A percentile compares a stretch with the other conserved stretches of the same genome.
phyloP scores from a whole-genome alignment of 2,329 filamentous ascomycete genomes.

The Fusarium kyushuense region DNA sequence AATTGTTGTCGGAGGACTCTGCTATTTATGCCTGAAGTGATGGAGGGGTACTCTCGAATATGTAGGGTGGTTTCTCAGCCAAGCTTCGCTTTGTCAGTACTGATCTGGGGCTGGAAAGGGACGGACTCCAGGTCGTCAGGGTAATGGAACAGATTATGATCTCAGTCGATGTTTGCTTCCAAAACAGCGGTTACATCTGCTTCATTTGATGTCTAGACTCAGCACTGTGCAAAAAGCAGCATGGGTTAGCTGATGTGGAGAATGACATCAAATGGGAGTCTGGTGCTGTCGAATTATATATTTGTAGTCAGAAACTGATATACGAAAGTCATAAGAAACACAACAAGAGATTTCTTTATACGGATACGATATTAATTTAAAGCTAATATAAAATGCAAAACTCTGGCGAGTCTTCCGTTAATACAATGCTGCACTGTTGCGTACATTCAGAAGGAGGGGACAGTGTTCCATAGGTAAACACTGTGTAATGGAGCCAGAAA shows the following conservation, averaged over 20 bases:
- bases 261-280: constrained; percentile 23
- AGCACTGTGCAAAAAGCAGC: neutral
- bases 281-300: neutral
- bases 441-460: neutral
- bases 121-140: neutral
- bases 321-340: too few relatives aligned
- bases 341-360: accelerated
- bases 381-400: neutral
- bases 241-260: constrained; percentile 4
- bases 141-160: neutral
- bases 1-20: neutral
- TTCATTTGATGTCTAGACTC: neutral
- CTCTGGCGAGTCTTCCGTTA: neutral
- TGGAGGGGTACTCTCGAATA: constrained; percentile 14
- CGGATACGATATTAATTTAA: accelerated
- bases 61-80: constrained; percentile 17
- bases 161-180: neutral
- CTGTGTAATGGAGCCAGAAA: constrained; percentile 9
- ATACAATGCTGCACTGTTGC: neutral
- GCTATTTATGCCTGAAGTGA: constrained; percentile 2
- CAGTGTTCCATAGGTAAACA: neutral
- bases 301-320: neutral
- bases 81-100: neutral
- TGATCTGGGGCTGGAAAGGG: neutral
- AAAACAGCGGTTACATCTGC: neutral